These are phyloP conservation scores for Talaromyces stipitatus DNA, from an alignment of 495 filamentous ascomycete species.

Conservation along the genomic window DNA sequence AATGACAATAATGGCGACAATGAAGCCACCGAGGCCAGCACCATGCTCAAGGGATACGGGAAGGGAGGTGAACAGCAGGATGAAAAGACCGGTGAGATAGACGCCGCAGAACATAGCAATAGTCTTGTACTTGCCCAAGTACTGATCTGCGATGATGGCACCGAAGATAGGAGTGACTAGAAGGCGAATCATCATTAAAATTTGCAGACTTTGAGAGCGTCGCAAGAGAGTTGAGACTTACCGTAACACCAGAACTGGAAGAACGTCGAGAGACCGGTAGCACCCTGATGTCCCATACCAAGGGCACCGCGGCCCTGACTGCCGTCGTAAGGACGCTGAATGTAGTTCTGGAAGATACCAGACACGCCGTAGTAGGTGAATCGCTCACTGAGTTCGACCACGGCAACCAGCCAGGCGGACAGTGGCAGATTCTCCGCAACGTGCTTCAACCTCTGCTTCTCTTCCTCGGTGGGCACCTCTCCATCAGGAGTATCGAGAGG, in stretches of 20 bases:
- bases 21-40: constrained; percentile 42
- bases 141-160: constrained; percentile 57
- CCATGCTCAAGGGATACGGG: constrained; percentile 36
- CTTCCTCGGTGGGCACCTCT: constrained; percentile 47
- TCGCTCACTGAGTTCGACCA: constrained; percentile 59
- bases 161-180: constrained; percentile 48
- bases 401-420: constrained; percentile 51
- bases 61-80: constrained; percentile 42
- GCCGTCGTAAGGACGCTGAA: constrained; percentile 40
- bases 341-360: constrained; percentile 51
- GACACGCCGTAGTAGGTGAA: constrained; percentile 61
- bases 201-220: too few relatives aligned
- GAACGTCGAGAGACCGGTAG: constrained; percentile 53
- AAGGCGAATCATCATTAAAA: not conserved
- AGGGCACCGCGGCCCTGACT: constrained; percentile 46
- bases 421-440: constrained; percentile 49
- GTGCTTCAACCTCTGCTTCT: constrained; percentile 41
- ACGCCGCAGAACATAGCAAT: constrained; percentile 49
- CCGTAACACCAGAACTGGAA: constrained; percentile 58
- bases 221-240: constrained; percentile 9
- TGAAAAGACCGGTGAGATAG: constrained; percentile 39
- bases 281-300: constrained; percentile 44
- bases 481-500: constrained; percentile 31
- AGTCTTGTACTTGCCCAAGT: constrained; percentile 63
- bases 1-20: constrained; percentile 38